Conservation (phyloP, 768 basidiomycete species). For the Hypholoma sublateritium region DNA sequence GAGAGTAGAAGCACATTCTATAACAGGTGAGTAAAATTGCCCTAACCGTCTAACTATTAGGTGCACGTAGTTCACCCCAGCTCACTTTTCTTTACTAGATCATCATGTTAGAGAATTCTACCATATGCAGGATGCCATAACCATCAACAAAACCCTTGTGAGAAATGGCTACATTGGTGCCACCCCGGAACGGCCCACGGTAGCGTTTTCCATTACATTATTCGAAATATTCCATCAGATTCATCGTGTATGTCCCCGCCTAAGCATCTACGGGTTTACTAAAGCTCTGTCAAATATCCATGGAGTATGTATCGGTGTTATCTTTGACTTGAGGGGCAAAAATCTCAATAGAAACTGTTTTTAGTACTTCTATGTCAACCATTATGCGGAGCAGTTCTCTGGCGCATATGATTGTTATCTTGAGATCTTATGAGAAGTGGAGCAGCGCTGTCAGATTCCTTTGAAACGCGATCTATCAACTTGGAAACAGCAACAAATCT, state of each 20-base stretch:
- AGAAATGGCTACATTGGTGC: background rate
- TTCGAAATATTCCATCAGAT: background rate
- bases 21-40: background rate
- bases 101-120: background rate
- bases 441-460: background rate
- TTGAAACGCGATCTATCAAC: background rate
- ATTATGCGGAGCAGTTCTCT: slow-evolving; percentile 2
- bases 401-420: slow-evolving; percentile 3
- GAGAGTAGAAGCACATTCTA: background rate
- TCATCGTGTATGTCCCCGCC: slow-evolving; percentile 1
- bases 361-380: background rate
- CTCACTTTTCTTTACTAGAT: too few relatives aligned
- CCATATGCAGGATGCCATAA: background rate
- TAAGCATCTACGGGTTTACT: background rate
- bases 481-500: background rate
- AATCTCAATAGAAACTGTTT: background rate
- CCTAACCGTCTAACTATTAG: background rate
- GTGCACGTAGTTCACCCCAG: background rate
- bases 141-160: background rate
- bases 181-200: background rate
- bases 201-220: background rate
- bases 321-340: background rate
- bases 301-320: background rate
- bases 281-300: background rate
- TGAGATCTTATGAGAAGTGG: background rate